Percentiles rank a stretch among this genome's conserved stretches.
phyloP scores from a whole-genome alignment of 208 protist species.

The Trypanosoma lewisi region DNA sequence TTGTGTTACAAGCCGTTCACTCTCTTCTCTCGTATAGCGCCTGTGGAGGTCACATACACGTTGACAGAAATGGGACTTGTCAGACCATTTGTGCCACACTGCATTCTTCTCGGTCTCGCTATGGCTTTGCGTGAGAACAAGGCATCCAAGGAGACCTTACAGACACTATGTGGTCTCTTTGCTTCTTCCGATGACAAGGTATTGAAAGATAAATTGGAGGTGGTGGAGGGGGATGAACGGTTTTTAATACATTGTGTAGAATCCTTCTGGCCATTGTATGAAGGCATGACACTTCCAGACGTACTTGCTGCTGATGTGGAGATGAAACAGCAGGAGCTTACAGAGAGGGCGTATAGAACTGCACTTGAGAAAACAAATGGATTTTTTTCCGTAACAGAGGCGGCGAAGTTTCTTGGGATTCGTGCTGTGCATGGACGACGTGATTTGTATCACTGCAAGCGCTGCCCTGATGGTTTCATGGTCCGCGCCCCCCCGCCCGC shows the following conservation, averaged over 20 bases:
- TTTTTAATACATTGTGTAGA: conserved; percentile 29
- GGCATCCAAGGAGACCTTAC: neutral
- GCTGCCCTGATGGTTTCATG: conserved; percentile 49
- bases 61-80: conserved; percentile 69
- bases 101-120: conserved; percentile 39
- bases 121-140: conserved; percentile 6
- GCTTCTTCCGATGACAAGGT: neutral
- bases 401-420: conserved; percentile 36
- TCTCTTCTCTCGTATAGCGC: conserved; percentile 40
- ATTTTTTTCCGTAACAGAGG: conserved; percentile 20
- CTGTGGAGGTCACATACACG: conserved; percentile 58
- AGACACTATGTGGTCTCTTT: conserved; percentile 9
- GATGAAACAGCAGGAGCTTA: conserved; percentile 34
- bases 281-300: conserved; percentile 38
- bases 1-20: conserved; percentile 41
- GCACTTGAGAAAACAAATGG: conserved; percentile 26
- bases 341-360: conserved; percentile 28
- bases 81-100: conserved; percentile 57
- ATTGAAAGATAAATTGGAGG: neutral
- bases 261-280: conserved; percentile 55
- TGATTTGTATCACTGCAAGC: conserved; percentile 54
- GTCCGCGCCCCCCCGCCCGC: conserved; percentile 27
- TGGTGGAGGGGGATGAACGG: neutral
- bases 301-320: conserved; percentile 30
- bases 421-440: conserved; percentile 27